Conservation (phyloP, 345 rosid genomes). For the Populus deltoides region DNA sequence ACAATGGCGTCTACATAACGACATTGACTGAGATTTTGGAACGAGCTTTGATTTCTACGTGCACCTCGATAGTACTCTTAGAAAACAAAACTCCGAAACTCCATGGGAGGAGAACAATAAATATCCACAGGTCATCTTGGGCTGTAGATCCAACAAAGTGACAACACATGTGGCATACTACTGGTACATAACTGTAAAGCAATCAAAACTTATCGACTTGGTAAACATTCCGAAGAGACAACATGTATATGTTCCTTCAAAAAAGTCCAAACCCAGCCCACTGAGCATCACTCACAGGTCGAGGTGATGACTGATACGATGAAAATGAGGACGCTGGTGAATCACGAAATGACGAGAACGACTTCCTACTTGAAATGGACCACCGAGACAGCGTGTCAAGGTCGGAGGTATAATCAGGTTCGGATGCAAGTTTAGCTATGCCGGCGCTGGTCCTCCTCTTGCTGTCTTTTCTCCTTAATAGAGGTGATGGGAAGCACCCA, state of each 20-base stretch:
- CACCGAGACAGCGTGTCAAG: conserved; percentile 46
- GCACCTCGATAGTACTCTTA: background rate
- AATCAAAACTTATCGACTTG: background rate
- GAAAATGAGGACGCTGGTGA: conserved; percentile 64
- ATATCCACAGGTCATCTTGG: conserved; percentile 9
- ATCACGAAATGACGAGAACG: conserved; percentile 46
- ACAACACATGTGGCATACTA: conserved; percentile 1
- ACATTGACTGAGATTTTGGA: background rate
- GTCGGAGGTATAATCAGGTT: conserved; percentile 40
- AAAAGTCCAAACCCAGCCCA: conserved; percentile 81
- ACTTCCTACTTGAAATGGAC: conserved; percentile 61
- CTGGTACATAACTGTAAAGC: background rate
- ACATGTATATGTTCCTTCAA: background rate
- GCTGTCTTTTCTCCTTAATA: conserved; percentile 38
- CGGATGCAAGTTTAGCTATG: conserved; percentile 22
- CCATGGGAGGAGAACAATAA: background rate
- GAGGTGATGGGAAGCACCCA: conserved; percentile 74
- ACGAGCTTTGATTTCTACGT: background rate
- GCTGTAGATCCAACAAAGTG: background rate
- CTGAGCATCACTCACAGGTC: conserved; percentile 44
- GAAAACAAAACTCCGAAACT: background rate
- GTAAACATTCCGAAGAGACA: background rate
- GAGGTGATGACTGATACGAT: conserved; percentile 64
- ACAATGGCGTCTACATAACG: background rate
- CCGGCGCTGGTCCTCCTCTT: conserved; percentile 24